Base-by-base conservation (phyloP, 441 rosid genomes). In the Euphorbia schlechtendalii region DNA sequence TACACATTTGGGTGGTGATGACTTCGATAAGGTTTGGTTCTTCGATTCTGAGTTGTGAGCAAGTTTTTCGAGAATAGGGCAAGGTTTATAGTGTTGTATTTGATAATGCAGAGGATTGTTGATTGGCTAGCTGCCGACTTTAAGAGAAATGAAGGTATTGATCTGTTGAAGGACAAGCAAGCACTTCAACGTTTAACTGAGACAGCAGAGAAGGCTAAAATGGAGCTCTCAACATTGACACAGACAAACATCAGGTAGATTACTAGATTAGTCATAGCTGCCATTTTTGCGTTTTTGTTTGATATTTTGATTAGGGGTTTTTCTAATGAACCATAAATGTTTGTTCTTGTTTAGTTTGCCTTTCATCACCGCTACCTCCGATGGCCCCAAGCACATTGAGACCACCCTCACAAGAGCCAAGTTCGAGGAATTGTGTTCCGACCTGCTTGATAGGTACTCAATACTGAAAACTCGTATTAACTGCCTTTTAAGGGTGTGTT, bases 341-440 rank as follows among this genome's bases (percentile, higher is more conserved):
- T 62, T 0, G 61, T 54, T 15, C 0, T 63, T 54, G 17, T 60
- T 18, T 83, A 89, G 97, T 72, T 82, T 93, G 81, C 97, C 99
- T 32, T 93, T 93, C 86, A 89, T 93, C 70, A 93, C 96, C 13
- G 96, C 99, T 43, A 88, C 96, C 28, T 89, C 96, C 11, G 96
- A 90, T 82, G 99, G 99, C 20, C 97, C 94, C 11, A 93, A 93
- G 69, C 99, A 90, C 83, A 93, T 93, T 55, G 96, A 93, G 75
- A 84, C 99, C 38, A 90, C 94, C 41, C 78, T 90, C 38, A 90
- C 97, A 12, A 84, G 96, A 68, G 97, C 78, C 45, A 93, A 93
- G 77, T 90, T 90, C 12, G 95, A 90, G 81, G 98, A 93, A 68
- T 64, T 90, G 75, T 88, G 96, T 51, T 88, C 95, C 6, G 93